Conservation (phyloP, 1,284 basidiomycete species). For the Cerioporus squamosus region DNA sequence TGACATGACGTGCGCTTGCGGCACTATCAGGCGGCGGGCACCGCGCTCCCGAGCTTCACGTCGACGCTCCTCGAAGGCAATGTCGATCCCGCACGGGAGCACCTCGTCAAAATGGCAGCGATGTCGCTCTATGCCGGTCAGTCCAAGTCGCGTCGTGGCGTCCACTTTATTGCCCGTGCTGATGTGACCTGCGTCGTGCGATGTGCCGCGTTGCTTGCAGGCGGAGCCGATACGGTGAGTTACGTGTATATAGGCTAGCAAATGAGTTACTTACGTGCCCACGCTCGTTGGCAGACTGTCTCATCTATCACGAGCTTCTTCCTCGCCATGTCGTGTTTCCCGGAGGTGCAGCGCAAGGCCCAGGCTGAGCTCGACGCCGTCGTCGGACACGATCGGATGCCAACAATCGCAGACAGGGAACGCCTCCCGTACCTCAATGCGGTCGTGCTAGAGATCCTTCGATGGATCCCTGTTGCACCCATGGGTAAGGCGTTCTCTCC, state of each 20-base stretch:
- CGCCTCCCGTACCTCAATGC: slow-evolving; percentile 37
- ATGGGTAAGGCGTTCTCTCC: slow-evolving; percentile 20
- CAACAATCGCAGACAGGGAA: slow-evolving; percentile 29
- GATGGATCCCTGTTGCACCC: slow-evolving; percentile 34
- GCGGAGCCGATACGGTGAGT: slow-evolving; percentile 33
- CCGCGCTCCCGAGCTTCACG: slow-evolving; percentile 31
- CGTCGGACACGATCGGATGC: slow-evolving; percentile 31
- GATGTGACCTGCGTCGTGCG: background rate
- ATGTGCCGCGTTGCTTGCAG: too few species aligned
- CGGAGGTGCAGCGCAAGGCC: slow-evolving; percentile 34
- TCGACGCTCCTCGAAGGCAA: slow-evolving; percentile 26
- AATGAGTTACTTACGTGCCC: background rate
- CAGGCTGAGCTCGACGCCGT: slow-evolving; percentile 36
- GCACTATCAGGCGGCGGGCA: slow-evolving; percentile 30
- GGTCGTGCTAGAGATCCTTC: slow-evolving; percentile 31
- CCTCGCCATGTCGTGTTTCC: slow-evolving; percentile 34
- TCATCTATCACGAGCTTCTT: slow-evolving; percentile 33
- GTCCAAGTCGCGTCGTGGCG: background rate
- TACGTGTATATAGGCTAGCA: too few species aligned
- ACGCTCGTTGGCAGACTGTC: slow-evolving; percentile 26
- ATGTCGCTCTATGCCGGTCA: slow-evolving; percentile 35
- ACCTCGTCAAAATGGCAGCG: slow-evolving; percentile 33
- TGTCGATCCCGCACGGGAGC: slow-evolving; percentile 26
- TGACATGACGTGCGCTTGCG: background rate
- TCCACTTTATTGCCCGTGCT: background rate